Conservation (phyloP, 257 asterid species). For the Solanum bulbocastanum region DNA sequence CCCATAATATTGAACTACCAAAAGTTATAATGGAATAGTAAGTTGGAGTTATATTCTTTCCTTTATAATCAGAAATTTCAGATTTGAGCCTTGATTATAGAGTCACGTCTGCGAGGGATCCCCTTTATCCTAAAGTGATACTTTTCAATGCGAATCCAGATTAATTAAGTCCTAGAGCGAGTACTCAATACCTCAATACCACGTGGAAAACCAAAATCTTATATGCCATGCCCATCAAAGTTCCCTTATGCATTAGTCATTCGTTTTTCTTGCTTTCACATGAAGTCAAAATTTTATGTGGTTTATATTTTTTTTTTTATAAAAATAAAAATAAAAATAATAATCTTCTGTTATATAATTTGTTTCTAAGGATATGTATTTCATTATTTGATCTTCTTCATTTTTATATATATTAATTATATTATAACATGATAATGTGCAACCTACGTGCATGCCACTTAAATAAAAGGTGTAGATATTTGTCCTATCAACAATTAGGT, state of each 20-base stretch:
- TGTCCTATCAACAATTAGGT: background rate
- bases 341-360: background rate
- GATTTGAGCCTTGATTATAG: background rate
- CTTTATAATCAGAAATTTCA: background rate
- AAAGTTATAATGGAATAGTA: background rate
- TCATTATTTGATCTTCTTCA: background rate
- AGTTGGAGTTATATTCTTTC: fast-evolving
- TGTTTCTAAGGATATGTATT: background rate
- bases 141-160: fast-evolving
- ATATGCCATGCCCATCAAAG: background rate
- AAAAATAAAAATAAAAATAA: background rate
- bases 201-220: background rate
- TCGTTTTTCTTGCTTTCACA: background rate
- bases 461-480: background rate
- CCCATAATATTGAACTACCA: background rate
- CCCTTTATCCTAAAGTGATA: fast-evolving
- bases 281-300: background rate
- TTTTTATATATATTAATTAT: background rate
- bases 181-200: no score
- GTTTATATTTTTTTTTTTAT: background rate
- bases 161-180: fast-evolving
- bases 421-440: background rate
- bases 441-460: background rate
- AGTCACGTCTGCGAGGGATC: fast-evolving
- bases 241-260: background rate